Base-by-base conservation (phyloP, 2,329 filamentous ascomycete species). In the Pestalotiopsis sp. region DNA sequence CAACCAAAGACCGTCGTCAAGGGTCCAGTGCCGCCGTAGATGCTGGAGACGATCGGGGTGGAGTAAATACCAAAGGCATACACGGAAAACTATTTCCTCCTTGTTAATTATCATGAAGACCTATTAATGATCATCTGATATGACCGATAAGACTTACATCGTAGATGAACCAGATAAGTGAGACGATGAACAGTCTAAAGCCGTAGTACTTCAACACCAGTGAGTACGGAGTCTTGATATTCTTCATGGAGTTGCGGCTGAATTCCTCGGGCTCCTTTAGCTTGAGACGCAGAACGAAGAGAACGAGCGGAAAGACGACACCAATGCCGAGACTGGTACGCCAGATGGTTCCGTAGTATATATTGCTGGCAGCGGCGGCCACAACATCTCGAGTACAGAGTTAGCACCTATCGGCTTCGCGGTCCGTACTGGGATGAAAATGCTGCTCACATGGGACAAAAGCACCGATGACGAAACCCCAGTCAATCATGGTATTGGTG, bases 41-140 rank as follows among this genome's bases (percentile, higher is more conserved):
- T 87, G 69, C 88, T 90, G 52, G 83, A 79, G 0, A 97, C 82
- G 75, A 97, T 95, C 1, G 90, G 87, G 1, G 91, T 91, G 0
- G 92, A 93, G 82, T 96, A 98, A 75, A 97, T 93, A 66, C 92
- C 87, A 77, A 97, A 97, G 0, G 92, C 91, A 78, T 97, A 97
- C 2, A 90, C 83, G 2, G 91, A 93, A 80, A 97, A 97, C 86
- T 66, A 39, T n/a, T 52, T n/a, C 6, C 31, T 31, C 31, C 62
- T 36, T 38, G 63, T 64, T 20, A 67, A 9, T 20, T 23, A 61
- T 52, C 70, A 65, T 68, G 68, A 41, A 38, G 3, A 14, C 14
- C 13, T 23, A 36, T 23, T n/a, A 68, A 31, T 69, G 60, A n/a
- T 45, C 49, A 12, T 1, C 17, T 56, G 41, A 4, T 13, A 38